These are phyloP conservation scores for Neodidymelliopsis sp. DNA, from an alignment of 2,329 filamentous ascomycete species.

Conservation along the genomic window DNA sequence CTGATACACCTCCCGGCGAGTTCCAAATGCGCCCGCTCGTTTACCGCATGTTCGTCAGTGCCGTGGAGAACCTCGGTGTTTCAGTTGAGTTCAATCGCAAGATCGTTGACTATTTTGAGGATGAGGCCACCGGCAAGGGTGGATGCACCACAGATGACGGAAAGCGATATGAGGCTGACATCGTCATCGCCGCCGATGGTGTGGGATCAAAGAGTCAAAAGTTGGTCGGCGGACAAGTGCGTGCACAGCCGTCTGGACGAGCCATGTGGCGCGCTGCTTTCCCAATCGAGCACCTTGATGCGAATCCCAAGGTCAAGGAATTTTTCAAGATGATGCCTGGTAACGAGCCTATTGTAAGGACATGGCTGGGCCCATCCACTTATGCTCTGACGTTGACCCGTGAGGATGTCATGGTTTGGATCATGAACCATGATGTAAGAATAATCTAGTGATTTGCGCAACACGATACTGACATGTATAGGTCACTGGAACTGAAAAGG, in stretches of 20 bases:
- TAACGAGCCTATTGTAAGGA: conserved; percentile 55
- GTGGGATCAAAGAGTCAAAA: conserved; percentile 56
- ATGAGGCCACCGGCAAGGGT: conserved; percentile 48
- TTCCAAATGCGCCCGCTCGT: conserved; percentile 65
- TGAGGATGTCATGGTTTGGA: conserved; percentile 59
- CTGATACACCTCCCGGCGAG: conserved; percentile 60
- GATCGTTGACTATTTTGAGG: conserved; percentile 56
- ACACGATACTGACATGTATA: conserved; percentile 26
- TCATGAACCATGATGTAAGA: conserved; percentile 57
- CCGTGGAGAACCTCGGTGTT: conserved; percentile 56
- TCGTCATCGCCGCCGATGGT: conserved; percentile 52
- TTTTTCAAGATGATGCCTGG: conserved; percentile 55
- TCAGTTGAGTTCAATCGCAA: conserved; percentile 52
- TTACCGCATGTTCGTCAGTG: conserved; percentile 62
- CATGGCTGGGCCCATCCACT: conserved; percentile 54
- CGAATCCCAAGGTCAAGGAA: conserved; percentile 56
- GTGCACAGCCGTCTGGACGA: conserved; percentile 49
- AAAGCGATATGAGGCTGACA: conserved; percentile 52
- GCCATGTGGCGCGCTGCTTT: conserved; percentile 54
- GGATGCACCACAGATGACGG: conserved; percentile 50
- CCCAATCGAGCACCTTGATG: conserved; percentile 53
- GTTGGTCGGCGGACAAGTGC: conserved; percentile 54
- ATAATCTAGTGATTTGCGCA: too few relatives aligned
- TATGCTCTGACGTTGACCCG: conserved; percentile 57
- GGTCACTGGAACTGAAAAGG: conserved; percentile 55